Base-by-base conservation (phyloP, 208 protist genomes). In the Vickermania spadyakhi region DNA sequence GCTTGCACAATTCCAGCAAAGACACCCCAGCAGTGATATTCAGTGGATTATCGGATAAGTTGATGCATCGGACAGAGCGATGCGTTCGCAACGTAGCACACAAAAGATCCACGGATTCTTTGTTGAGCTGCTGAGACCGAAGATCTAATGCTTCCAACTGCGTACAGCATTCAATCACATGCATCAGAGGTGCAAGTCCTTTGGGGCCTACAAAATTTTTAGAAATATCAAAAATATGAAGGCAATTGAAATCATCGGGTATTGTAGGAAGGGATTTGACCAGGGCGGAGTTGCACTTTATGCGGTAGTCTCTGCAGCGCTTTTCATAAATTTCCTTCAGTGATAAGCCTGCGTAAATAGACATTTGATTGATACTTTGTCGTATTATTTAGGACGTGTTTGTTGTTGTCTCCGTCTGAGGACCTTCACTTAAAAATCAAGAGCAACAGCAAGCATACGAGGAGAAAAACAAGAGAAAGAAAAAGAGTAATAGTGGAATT, bases 161-260 rank as follows among this genome's bases (percentile, higher is more conserved):
- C 31, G n/a, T 71, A 22, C 70, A 79, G 28, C 77, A 72, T 22
- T 75, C 70, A 4, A 96, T 68, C 22, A 94, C 78, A 21, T 94
- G 86, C 23, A 91, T 51, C 3, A 96, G 60, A 1, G 87, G 75
- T 11, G 90, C 58, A 7, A 96, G 55, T 1, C 87, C 87, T 55
- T 84, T 88, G 26, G 75, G 77, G 22, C 87, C 90, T 0, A 96
- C 21, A 64, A 92, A 94, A 70, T 96, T 96, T 22, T 75, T 81
- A 1, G 81, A 89, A 2, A 96, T 42, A 50, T 96, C 90, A 25
- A 96, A 65, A 14, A 69, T 50, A 1, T 56, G 75, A 2, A 89
- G 52, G 14, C 60, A 62, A 3, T 76, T 13, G 52, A 90, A 90
- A 23, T 89, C 78, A 50, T 87, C 81, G 0, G 86, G 86, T 0